These are phyloP conservation scores for Rostrohypoxylon terebratum DNA, from an alignment of 495 filamentous ascomycete species.

Conservation along the genomic window DNA sequence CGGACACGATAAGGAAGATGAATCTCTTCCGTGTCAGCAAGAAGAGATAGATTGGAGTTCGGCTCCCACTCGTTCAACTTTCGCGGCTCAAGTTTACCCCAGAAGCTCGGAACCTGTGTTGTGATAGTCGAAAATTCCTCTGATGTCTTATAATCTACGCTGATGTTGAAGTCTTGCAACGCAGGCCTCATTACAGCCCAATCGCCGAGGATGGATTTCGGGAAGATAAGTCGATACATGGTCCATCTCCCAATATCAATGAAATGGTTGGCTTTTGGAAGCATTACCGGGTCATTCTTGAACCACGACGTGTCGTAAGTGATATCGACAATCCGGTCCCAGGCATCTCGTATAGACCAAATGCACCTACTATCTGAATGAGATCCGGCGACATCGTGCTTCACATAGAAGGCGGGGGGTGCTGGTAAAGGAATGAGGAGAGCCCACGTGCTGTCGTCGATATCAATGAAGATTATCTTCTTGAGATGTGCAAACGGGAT, in stretches of 20 bases:
- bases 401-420: constrained; percentile 74
- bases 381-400: constrained; percentile 56
- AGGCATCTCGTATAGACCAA: constrained; percentile 77
- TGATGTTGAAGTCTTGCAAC: constrained; percentile 81
- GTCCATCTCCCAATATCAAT: constrained; percentile 88
- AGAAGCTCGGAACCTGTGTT: constrained; percentile 54
- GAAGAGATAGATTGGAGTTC: constrained; percentile 51
- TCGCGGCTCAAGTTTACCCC: constrained; percentile 67
- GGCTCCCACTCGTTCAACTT: constrained; percentile 15
- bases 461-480: constrained; percentile 62
- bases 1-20: constrained; percentile 77
- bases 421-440: constrained; percentile 71
- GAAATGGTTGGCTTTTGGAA: constrained; percentile 66
- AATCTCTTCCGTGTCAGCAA: constrained; percentile 50
- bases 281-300: constrained; percentile 58
- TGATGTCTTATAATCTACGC: constrained; percentile 51
- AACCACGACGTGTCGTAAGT: constrained; percentile 60
- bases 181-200: constrained; percentile 64
- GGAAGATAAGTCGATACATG: constrained; percentile 69
- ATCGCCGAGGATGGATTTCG: constrained; percentile 34
- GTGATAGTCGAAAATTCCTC: constrained; percentile 43
- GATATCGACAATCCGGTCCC: constrained; percentile 82
- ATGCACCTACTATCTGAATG: constrained; percentile 58
- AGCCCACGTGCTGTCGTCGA: constrained; percentile 48
- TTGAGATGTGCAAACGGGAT: constrained; percentile 74